Evolutionary conservation across 495 filamentous ascomycete genomes (phyloP).

Genomic region (Elaphomyces granulatus): DNA sequence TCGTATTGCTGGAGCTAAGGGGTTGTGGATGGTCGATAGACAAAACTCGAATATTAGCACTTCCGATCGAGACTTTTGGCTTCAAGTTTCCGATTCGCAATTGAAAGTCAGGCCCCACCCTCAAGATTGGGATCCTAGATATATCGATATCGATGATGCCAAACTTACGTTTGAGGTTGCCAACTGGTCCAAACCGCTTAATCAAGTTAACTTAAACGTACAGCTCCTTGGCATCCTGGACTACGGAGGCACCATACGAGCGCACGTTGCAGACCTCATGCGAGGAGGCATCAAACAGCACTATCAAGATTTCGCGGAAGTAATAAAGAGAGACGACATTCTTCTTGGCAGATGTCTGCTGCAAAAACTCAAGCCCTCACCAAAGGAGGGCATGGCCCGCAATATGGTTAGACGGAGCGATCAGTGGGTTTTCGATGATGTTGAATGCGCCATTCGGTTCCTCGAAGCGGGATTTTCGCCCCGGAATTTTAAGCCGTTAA

Average conservation of each 20-base stretch:
- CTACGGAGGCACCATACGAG: conserved; percentile 43
- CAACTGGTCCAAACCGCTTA: conserved; percentile 44
- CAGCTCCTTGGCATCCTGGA: conserved; percentile 69
- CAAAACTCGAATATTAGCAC: conserved; percentile 13
- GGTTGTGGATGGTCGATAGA: conserved; percentile 69
- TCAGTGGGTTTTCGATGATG: conserved; percentile 21
- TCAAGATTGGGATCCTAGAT: conserved; percentile 25
- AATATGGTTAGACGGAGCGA: conserved; percentile 19
- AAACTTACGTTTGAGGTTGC: conserved; percentile 63
- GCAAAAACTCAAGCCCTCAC: conserved; percentile 22
- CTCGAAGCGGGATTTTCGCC: conserved; percentile 50
- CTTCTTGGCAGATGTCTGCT: conserved; percentile 23
- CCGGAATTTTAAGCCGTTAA: conserved; percentile 41
- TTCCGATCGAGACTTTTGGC: conserved; percentile 42
- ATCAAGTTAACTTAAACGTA: conserved; percentile 51
- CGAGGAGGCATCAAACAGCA: conserved; percentile 37
- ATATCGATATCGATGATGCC: conserved; percentile 26
- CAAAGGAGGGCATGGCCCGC: conserved; percentile 12
- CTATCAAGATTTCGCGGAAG: conserved; percentile 38
- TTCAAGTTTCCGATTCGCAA: conserved; percentile 68
- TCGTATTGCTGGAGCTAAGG: conserved; percentile 73
- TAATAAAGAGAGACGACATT: conserved; percentile 34
- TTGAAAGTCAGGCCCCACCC: conserved; percentile 57
- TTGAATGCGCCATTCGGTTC: conserved; percentile 25
- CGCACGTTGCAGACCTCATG: conserved; percentile 44